These are phyloP conservation scores for Globisporangium abappressorium DNA, from an alignment of 352 stramenopile species.

Conservation along the genomic window DNA sequence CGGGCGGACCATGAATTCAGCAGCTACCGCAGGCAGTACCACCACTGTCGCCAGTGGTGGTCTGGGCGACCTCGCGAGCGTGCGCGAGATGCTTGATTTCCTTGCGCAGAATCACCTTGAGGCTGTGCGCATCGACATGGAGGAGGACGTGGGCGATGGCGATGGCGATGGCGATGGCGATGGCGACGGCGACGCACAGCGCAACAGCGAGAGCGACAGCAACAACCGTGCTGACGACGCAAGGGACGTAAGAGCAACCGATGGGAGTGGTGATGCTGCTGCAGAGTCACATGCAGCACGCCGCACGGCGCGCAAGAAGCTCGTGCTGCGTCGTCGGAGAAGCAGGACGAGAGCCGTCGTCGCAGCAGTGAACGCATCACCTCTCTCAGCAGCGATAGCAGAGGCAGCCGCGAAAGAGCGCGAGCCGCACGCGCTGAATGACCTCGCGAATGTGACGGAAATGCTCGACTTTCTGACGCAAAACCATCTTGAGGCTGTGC, in stretches of 20 bases:
- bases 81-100: conserved; percentile 15
- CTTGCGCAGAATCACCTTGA: conserved; percentile 10
- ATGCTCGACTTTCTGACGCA: conserved; percentile 9
- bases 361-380: neutral
- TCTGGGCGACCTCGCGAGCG: conserved; percentile 6
- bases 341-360: neutral
- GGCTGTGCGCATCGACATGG: conserved; percentile 6
- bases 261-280: neutral
- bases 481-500: conserved; percentile 3
- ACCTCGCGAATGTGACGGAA: conserved; percentile 3
- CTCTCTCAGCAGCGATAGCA: neutral
- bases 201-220: neutral
- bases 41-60: neutral
- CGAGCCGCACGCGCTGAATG: neutral
- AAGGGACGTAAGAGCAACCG: neutral
- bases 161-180: no score
- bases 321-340: conserved; percentile 4
- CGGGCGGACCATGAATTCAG: neutral
- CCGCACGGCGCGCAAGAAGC: conserved; percentile 1
- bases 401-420: neutral
- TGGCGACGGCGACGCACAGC: neutral
- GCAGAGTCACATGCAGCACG: neutral
- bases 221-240: neutral
- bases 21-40: neutral
- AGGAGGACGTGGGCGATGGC: neutral